Conservation (phyloP, 257 asterid genomes). For the Phtheirospermum japonicum region DNA sequence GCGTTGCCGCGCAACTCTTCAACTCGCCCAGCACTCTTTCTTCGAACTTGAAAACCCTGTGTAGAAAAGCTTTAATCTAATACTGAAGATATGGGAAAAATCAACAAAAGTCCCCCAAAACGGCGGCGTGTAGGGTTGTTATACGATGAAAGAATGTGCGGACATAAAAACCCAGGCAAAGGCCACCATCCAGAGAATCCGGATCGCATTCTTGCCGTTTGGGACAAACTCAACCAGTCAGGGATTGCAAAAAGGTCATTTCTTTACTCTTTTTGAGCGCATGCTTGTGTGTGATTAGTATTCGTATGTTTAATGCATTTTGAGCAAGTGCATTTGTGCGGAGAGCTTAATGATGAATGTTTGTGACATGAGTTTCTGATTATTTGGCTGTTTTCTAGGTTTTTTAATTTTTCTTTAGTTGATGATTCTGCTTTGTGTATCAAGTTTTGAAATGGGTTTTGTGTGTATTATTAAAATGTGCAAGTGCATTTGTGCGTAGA, state of each 20-base stretch:
- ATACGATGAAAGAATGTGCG: conserved; percentile 80
- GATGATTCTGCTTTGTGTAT: too few species aligned
- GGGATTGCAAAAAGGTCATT: conserved; percentile 66
- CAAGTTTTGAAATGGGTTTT: too few species aligned
- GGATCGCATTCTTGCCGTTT: conserved; percentile 65
- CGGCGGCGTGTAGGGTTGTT: conserved; percentile 75
- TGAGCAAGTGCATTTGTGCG: too few species aligned
- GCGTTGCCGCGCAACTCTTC: too few species aligned
- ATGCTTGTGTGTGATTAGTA: too few species aligned
- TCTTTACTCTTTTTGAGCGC: conserved; percentile 7
- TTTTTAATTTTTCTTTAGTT: too few species aligned
- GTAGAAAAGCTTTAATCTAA: background rate
- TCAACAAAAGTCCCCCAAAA: conserved; percentile 6
- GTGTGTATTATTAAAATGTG: too few species aligned
- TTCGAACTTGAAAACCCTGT: background rate
- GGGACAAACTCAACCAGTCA: conserved; percentile 64
- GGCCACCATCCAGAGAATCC: conserved; percentile 75
- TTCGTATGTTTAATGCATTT: background rate
- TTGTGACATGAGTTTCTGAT: too few species aligned
- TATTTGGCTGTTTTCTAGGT: too few species aligned
- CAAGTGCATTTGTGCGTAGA: too few species aligned
- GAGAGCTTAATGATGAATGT: too few species aligned
- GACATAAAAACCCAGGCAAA: conserved; percentile 48
- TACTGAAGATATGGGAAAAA: conserved; percentile 3
- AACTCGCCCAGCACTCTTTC: too few species aligned